These are phyloP conservation scores for Mycena haematopus DNA, from an alignment of 768 basidiomycete genomes.

Conservation along the genomic window DNA sequence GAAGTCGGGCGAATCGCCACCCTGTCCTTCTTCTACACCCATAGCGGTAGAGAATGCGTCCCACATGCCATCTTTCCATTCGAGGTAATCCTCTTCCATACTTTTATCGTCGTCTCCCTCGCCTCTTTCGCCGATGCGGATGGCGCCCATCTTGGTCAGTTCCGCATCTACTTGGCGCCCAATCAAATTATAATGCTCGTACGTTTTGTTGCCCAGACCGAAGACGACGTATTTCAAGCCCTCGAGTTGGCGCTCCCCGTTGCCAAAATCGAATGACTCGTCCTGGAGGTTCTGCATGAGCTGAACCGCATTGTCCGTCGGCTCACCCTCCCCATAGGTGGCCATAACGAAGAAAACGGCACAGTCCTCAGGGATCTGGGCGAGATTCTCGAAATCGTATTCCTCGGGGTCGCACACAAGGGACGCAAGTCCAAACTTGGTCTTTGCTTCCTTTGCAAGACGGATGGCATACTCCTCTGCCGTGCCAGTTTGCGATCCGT, in stretches of 20 bases:
- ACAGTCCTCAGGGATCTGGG: slow-evolving; percentile 85
- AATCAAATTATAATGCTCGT: slow-evolving; percentile 96
- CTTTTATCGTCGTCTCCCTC: slow-evolving; percentile 99
- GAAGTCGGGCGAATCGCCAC: slow-evolving; percentile 95
- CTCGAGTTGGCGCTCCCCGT: slow-evolving; percentile 74
- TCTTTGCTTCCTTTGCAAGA: slow-evolving; percentile 96
- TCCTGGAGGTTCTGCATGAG: slow-evolving; percentile 93
- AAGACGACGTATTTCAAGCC: slow-evolving; percentile 96
- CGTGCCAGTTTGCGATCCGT: slow-evolving; percentile 98
- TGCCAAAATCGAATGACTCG: slow-evolving; percentile 85
- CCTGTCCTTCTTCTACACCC: slow-evolving; percentile 94
- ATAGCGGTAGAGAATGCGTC: slow-evolving; percentile 81
- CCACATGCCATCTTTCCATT: slow-evolving; percentile 99
- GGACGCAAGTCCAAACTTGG: slow-evolving; percentile 93
- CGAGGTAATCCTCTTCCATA: slow-evolving; percentile 99
- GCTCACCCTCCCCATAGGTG: slow-evolving; percentile 98
- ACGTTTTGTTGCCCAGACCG: slow-evolving; percentile 90
- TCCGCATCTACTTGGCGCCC: slow-evolving; percentile 77
- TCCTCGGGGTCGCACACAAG: slow-evolving; percentile 99
- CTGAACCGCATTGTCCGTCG: slow-evolving; percentile 95
- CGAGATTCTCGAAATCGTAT: slow-evolving; percentile 97
- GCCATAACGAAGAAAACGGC: slow-evolving; percentile 96
- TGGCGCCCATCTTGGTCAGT: slow-evolving; percentile 80
- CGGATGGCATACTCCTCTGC: slow-evolving; percentile 98
- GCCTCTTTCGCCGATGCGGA: slow-evolving; percentile 86